Evolutionary conservation across 2,329 filamentous ascomycete genomes (phyloP).

Genomic region (Aspergillus quadricinctus): DNA sequence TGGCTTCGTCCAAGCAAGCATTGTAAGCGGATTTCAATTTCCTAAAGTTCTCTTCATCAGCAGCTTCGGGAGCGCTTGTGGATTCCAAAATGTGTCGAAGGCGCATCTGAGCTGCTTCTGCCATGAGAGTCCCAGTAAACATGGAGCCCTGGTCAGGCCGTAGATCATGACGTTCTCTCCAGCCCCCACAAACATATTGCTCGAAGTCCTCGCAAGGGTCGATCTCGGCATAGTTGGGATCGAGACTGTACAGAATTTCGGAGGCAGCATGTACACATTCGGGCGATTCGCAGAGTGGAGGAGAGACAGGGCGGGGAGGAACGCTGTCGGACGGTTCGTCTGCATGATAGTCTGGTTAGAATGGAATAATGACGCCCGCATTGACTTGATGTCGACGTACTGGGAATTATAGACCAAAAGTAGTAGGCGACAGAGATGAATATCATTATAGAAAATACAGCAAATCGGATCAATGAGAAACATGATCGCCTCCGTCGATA

Average conservation of each 20-base stretch:
- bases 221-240: constrained; percentile 57
- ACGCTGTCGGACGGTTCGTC: constrained; percentile 7
- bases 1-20: constrained; percentile 61
- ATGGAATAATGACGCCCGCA: not conserved
- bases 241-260: constrained; percentile 58
- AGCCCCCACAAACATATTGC: constrained; percentile 63
- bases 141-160: constrained; percentile 59
- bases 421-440: constrained; percentile 7
- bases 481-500: not conserved
- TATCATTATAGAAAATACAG: constrained; percentile 2
- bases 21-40: constrained; percentile 62
- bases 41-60: constrained; percentile 52
- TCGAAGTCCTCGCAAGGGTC: constrained; percentile 69
- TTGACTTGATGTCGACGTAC: constrained; percentile 1
- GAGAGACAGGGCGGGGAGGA: constrained; percentile 13
- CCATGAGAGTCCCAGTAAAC: constrained; percentile 59
- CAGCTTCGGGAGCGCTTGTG: constrained; percentile 33
- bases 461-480: constrained; percentile 6
- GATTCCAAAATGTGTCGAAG: constrained; percentile 62
- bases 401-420: constrained; percentile 5
- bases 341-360: constrained; percentile 1
- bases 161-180: constrained; percentile 60
- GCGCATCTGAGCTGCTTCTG: constrained; percentile 54
- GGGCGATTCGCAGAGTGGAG: constrained; percentile 50
- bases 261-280: constrained; percentile 62